Base-by-base conservation (phyloP, 768 basidiomycete species). In the Guyanaporus albipodus region DNA sequence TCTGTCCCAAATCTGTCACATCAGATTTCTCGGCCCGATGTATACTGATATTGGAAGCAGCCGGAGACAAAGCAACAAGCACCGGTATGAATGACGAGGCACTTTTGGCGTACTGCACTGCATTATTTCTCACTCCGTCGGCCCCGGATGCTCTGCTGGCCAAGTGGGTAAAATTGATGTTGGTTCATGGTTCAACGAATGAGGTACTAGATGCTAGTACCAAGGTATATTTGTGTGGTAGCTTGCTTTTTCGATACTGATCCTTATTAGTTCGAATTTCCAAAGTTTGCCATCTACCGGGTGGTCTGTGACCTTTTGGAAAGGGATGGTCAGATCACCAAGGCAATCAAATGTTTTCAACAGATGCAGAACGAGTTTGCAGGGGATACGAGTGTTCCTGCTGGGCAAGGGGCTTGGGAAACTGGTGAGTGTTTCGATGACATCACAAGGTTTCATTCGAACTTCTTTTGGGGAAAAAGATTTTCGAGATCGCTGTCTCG, bases 221-320 rank as follows among this genome's bases (percentile, higher is more conserved):
- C 31, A 32, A n/a, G 31, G 31, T 32, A 32, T 32, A n/a, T 7
- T 14, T 32, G 2, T 32, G 31, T 32, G 31, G n/a, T 33, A 24
- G 46, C 4, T 8, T n/a, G n/a, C n/a, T n/a, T n/a, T n/a, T n/a
- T n/a, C n/a, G n/a, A n/a, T n/a, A n/a, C n/a, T n/a, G n/a, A n/a
- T n/a, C n/a, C n/a, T n/a, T 9, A n/a, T n/a, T n/a, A 50, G 52
- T 46, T 53, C 18, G 28, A 18, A 7, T 3, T 45, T n/a, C 36
- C n/a, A n/a, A n/a, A n/a, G n/a, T n/a, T 32, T 32, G 9, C n/a
- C 6, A n/a, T 32, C n/a, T 32, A n/a, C 31, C 31, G 31, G 3
- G 31, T 12, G 14, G 15, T 32, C n/a, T 32, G 31, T n/a, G 26
- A 44, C 2, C 11, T 28, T n/a, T 23, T 52, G 0, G 42, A 52